Evolutionary conservation across 2,329 filamentous ascomycete species (phyloP), one percentile per base, ranked within the genome.

Genomic region (Pseudogymnoascus sp.): DNA sequence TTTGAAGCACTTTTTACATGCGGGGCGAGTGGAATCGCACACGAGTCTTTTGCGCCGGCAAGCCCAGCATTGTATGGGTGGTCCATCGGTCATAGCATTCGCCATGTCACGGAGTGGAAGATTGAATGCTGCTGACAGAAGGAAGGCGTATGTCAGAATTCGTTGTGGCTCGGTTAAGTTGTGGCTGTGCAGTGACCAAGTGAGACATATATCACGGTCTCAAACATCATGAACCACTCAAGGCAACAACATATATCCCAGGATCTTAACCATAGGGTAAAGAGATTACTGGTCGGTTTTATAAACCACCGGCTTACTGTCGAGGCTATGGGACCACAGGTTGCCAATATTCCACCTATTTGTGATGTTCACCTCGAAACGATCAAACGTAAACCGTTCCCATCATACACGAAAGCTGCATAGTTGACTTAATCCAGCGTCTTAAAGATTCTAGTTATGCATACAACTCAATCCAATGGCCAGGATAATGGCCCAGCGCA

Each of bases 1-100:
- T 12, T 55, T 55, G 49, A 55, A 55, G 28, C 49, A 55, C 28
- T 55, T 55, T 33, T 30, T 33, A 33, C 49, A 55, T 55, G 49
- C 28, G 3, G 49, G 49, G 2, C 49, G 49, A 33, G 49, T 33
- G 25, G 25, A 55, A 25, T 55, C 49, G 49, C 49, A 55, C 33
- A 55, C 49, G 6, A 55, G 49, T 55, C 49, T 19, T 33, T 55
- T 55, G 3, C 49, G 49, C 49, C 49, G 49, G 49, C 49, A 55
- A 19, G 49, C 5, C 49, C 49, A 33, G 49, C 49, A 55, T 33
- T 55, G 49, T 33, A 55, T 55, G 5, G 49, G 25, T 55, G 28
- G 25, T 33, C 49, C 49, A 33, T 55, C 25, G n/a, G n/a, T 55
- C 49, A 55, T 55, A 55, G 25, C 49, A 55, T 33, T 4, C 28